Evolutionary conservation across 1,139 yeast genomes (phyloP).

Genomic region (Magnusiomyces tetraspermus): DNA sequence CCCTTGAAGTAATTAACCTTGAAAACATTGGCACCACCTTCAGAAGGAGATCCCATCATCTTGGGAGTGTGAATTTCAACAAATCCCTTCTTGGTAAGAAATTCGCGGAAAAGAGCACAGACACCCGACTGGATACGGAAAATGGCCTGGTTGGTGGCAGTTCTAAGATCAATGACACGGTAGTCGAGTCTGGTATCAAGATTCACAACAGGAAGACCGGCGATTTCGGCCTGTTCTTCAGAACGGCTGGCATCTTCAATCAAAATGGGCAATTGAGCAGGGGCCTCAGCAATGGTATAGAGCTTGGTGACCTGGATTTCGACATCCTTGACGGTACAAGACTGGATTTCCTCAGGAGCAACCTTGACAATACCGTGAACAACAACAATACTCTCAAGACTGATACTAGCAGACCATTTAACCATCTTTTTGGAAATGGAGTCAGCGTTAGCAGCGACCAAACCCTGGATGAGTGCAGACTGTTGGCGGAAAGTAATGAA

Average conservation of each 20-base stretch:
- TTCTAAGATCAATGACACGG: constrained; percentile 92
- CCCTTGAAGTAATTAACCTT: constrained; percentile 88
- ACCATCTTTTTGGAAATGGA: constrained; percentile 89
- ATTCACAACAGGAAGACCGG: constrained; percentile 86
- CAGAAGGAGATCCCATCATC: constrained; percentile 88
- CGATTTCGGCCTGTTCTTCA: constrained; percentile 88
- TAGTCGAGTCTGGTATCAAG: constrained; percentile 92
- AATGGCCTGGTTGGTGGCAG: constrained; percentile 94
- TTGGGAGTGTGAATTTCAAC: constrained; percentile 94
- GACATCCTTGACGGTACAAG: constrained; percentile 84
- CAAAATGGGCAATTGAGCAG: constrained; percentile 84
- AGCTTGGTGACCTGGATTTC: constrained; percentile 74
- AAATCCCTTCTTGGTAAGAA: constrained; percentile 56
- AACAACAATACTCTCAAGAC: constrained; percentile 81
- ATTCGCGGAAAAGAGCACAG: constrained; percentile 81
- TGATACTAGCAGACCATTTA: constrained; percentile 84
- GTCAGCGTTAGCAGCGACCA: constrained; percentile 59
- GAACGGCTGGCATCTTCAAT: constrained; percentile 95
- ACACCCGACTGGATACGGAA: constrained; percentile 91
- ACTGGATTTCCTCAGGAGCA: constrained; percentile 78
- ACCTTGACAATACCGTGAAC: constrained; percentile 79
- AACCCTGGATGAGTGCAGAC: constrained; percentile 69
- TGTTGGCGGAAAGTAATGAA: constrained; percentile 91
- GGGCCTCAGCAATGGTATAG: constrained; percentile 74
- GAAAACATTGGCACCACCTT: constrained; percentile 96